Evolutionary conservation across 371 early-diverging fungal genomes (phyloP).

Genomic region (Mortierella sp.): DNA sequence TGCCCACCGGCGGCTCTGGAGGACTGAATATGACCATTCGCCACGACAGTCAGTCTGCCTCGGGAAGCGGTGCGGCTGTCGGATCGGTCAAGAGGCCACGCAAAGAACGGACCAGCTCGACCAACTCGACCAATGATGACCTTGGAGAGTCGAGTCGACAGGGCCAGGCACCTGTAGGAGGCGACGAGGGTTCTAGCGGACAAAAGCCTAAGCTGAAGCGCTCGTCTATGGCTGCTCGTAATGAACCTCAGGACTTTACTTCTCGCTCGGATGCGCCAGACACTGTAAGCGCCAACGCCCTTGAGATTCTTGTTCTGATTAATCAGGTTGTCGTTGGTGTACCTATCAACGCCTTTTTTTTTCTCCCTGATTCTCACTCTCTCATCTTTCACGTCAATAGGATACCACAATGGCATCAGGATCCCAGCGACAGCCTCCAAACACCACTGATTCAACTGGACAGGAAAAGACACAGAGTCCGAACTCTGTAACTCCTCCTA

Average conservation of each 20-base stretch:
- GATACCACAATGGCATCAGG: slow-evolving; percentile 10
- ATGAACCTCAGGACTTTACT: slow-evolving; percentile 2
- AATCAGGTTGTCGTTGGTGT: background rate
- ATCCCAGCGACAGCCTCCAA: background rate
- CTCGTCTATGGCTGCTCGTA: slow-evolving; percentile 45
- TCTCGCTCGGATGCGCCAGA: background rate
- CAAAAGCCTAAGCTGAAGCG: slow-evolving; percentile 44
- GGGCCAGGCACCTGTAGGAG: background rate
- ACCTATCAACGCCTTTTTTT: background rate
- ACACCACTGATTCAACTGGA: background rate
- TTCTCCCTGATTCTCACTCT: background rate
- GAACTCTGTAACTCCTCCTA: slow-evolving; percentile 29
- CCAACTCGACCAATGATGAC: background rate
- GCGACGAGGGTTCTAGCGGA: background rate
- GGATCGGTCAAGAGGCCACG: slow-evolving; percentile 49
- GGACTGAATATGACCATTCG: slow-evolving; percentile 50
- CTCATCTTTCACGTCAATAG: background rate
- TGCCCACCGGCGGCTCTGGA: slow-evolving; percentile 29
- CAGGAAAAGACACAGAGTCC: slow-evolving; percentile 11
- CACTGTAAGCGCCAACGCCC: background rate
- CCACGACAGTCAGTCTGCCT: slow-evolving; percentile 34
- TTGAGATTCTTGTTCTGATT: background rate
- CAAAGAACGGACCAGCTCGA: slow-evolving; percentile 17
- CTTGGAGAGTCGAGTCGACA: background rate
- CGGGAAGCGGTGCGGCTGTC: slow-evolving; percentile 9